phyloP scores from a whole-genome alignment of 768 basidiomycete species.

The Trametes punicea region DNA sequence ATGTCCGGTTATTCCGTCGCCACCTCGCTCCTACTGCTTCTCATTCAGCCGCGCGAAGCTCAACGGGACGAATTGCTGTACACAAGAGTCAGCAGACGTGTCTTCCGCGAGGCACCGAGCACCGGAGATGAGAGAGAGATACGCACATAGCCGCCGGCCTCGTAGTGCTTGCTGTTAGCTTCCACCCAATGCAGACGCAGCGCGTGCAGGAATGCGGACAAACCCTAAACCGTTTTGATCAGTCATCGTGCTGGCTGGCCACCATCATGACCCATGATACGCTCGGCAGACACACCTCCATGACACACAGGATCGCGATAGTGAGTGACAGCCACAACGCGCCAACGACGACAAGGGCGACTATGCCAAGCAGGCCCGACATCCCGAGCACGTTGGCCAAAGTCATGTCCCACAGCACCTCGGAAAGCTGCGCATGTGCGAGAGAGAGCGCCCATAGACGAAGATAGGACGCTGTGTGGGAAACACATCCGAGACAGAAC shows the following conservation, averaged over 20 bases:
- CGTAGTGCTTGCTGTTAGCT: constrained; percentile 94
- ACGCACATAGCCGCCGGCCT: constrained; percentile 86
- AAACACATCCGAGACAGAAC: constrained; percentile 98
- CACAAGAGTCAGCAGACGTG: constrained; percentile 27
- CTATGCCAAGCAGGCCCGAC: constrained; percentile 54
- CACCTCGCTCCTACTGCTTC: constrained; percentile 28
- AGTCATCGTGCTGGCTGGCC: constrained; percentile 17
- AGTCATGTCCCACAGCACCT: constrained; percentile 91
- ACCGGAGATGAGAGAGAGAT: constrained; percentile 11
- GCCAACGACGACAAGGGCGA: constrained; percentile 45
- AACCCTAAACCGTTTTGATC: constrained; percentile 51
- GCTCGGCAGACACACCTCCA: constrained; percentile 71
- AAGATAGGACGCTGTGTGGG: constrained; percentile 91
- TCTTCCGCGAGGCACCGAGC: constrained; percentile 27
- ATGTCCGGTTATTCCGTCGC: constrained; percentile 12
- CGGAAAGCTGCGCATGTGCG: constrained; percentile 95
- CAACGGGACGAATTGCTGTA: constrained; percentile 46
- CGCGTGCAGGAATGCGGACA: constrained; percentile 95
- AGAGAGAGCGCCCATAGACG: constrained; percentile 97
- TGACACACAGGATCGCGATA: constrained; percentile 78
- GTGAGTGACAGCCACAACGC: constrained; percentile 79
- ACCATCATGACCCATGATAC: constrained; percentile 18
- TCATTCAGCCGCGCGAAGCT: constrained; percentile 45
- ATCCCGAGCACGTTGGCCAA: constrained; percentile 60
- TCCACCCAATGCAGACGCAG: constrained; percentile 98